These are phyloP conservation scores for Tilletia indica DNA, from an alignment of 1,284 basidiomycete genomes.

Conservation along the genomic window DNA sequence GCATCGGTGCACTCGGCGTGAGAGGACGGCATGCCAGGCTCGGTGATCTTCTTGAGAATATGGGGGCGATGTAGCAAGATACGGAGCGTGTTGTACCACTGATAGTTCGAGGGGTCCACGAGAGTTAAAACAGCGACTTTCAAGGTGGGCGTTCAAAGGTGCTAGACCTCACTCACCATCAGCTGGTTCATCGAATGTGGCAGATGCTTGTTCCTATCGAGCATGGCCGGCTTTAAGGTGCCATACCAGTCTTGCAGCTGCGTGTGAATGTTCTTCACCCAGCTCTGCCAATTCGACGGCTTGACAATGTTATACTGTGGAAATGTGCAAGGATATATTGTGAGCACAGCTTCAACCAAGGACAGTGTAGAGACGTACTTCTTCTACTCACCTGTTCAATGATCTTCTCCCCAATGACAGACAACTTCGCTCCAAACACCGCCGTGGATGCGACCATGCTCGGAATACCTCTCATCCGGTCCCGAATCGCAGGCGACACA, in stretches of 20 bases:
- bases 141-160: not conserved
- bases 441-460: conserved; percentile 24
- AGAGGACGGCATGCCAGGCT: conserved; percentile 31
- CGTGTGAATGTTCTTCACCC: conserved; percentile 18
- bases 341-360: not conserved
- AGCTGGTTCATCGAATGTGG: conserved; percentile 32
- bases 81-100: conserved; percentile 35
- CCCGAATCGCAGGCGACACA: conserved; percentile 2
- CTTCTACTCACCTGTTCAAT: conserved; percentile 22
- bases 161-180: conserved; percentile 7
- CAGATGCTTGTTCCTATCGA: conserved; percentile 24
- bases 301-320: conserved; percentile 36
- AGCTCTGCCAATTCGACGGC: conserved; percentile 17
- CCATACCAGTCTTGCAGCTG: conserved; percentile 22
- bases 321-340: not conserved
- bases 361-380: too few relatives aligned
- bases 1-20: conserved; percentile 42
- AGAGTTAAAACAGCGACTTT: too few relatives aligned
- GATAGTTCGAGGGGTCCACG: not conserved
- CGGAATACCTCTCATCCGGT: not conserved
- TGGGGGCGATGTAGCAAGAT: conserved; percentile 40
- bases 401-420: conserved; percentile 33
- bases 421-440: conserved; percentile 31
- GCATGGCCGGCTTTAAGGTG: conserved; percentile 1
- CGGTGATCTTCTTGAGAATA: conserved; percentile 37